phyloP scores from a whole-genome alignment of 1,284 basidiomycete genomes.

The Nidula niveotomentosa region DNA sequence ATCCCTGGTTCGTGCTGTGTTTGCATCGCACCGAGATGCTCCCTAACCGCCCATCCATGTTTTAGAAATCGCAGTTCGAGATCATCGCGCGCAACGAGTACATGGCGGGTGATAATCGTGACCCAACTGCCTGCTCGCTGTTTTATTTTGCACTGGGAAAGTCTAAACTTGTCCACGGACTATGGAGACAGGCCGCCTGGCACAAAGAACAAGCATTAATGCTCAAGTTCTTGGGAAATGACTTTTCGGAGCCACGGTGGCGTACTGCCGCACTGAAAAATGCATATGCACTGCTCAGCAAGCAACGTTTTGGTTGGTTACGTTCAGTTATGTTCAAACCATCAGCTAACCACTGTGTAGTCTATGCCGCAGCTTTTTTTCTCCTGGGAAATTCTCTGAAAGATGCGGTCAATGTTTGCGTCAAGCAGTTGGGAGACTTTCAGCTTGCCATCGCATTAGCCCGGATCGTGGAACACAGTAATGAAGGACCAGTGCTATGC shows the following conservation, averaged over 20 bases:
- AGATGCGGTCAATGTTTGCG: conserved; percentile 91
- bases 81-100: conserved; percentile 92
- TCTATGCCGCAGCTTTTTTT: conserved; percentile 98
- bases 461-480: conserved; percentile 79
- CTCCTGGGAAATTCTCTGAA: conserved; percentile 86
- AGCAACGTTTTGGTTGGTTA: conserved; percentile 84
- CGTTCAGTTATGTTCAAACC: neutral
- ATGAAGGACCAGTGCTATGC: conserved; percentile 77
- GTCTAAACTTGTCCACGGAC: conserved; percentile 85
- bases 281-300: conserved; percentile 90
- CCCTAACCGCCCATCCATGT: conserved; percentile 2
- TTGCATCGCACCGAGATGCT: neutral
- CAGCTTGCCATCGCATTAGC: conserved; percentile 89
- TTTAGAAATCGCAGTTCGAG: conserved; percentile 81
- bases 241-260: conserved; percentile 88
- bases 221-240: conserved; percentile 92
- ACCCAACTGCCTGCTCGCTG: conserved; percentile 88
- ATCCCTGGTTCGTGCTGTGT: conserved; percentile 58
- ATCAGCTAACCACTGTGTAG: conserved; percentile 36
- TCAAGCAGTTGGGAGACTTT: conserved; percentile 87
- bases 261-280: conserved; percentile 95
- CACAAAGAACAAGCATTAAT: conserved; percentile 90
- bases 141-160: conserved; percentile 97
- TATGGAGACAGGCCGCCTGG: conserved; percentile 96
- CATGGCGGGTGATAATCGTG: conserved; percentile 80